Evolutionary conservation across 2,329 filamentous ascomycete species (phyloP).

Genomic region (Dactylellina haptotyla): DNA sequence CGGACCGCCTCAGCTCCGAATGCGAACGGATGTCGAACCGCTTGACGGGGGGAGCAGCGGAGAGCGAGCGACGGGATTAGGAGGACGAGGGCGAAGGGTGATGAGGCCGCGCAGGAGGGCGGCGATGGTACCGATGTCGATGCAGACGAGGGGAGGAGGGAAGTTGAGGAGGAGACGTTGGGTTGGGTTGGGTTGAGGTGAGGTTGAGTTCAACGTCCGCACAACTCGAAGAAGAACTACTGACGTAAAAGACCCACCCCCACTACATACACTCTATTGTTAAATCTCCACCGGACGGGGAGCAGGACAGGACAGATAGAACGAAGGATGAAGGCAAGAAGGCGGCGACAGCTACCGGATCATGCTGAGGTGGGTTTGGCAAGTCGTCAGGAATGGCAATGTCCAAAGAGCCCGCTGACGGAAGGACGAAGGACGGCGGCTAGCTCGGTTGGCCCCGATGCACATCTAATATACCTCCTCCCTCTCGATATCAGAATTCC

Average conservation of each 20-base stretch:
- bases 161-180: neutral
- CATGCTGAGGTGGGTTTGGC: too few species aligned
- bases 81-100: neutral
- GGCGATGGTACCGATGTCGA: neutral
- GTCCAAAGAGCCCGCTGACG: neutral
- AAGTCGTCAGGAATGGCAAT: neutral
- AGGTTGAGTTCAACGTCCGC: neutral
- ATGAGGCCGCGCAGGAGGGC: neutral
- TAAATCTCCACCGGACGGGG: too few species aligned
- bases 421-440: neutral
- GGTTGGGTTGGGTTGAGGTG: neutral
- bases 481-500: neutral
- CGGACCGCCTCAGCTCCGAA: too few species aligned
- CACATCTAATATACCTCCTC: neutral
- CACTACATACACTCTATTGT: too few species aligned
- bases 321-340: too few species aligned
- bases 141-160: neutral
- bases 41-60: constrained; percentile 6
- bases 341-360: too few species aligned
- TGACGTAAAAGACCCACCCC: constrained; percentile 16
- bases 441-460: neutral
- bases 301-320: too few species aligned
- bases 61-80: constrained; percentile 1
- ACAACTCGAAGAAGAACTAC: too few species aligned
- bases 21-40: constrained; percentile 18